A percentile compares a stretch with the other conserved stretches of the same genome.
Conservation (phyloP, 441 rosid genomes). For the Pelargonium myrrhifolium region DNA sequence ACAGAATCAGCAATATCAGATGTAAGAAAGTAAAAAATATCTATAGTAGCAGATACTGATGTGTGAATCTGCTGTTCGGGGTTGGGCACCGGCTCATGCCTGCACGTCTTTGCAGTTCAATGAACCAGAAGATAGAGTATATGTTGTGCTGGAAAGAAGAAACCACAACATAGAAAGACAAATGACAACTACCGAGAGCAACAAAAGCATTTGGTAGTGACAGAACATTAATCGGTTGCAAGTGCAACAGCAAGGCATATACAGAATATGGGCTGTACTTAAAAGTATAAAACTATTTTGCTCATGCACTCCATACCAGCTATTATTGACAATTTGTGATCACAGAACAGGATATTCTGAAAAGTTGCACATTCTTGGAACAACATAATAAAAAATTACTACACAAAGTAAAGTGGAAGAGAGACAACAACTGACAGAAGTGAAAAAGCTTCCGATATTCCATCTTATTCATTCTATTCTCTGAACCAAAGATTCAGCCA, state of each 20-base stretch:
- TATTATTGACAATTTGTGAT: constrained; percentile 7
- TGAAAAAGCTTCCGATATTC: not conserved
- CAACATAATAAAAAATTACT: not conserved
- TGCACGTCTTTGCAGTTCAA: too few species aligned
- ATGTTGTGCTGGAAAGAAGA: constrained; percentile 27
- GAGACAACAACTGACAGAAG: not conserved
- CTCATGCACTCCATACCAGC: constrained; percentile 6
- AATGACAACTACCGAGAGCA: constrained; percentile 36
- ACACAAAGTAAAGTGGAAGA: not conserved
- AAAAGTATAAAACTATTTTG: constrained; percentile 16
- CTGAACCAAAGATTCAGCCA: not conserved
- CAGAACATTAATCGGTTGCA: constrained; percentile 21
- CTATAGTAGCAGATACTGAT: too few species aligned
- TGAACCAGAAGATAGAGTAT: too few species aligned
- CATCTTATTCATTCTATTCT: not conserved
- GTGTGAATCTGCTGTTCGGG: too few species aligned
- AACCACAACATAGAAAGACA: constrained; percentile 30
- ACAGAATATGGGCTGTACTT: constrained; percentile 27
- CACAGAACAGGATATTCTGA: not conserved
- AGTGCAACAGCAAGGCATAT: constrained; percentile 42
- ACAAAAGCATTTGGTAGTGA: constrained; percentile 17
- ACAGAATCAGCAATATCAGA: not conserved
- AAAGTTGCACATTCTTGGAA: not conserved
- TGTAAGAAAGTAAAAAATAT: not conserved
- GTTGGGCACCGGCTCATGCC: too few species aligned